Evolutionary conservation across 257 asterid species (phyloP), one percentile per base, ranked within the genome.

Genomic region (Knoxia roxburghii): DNA sequence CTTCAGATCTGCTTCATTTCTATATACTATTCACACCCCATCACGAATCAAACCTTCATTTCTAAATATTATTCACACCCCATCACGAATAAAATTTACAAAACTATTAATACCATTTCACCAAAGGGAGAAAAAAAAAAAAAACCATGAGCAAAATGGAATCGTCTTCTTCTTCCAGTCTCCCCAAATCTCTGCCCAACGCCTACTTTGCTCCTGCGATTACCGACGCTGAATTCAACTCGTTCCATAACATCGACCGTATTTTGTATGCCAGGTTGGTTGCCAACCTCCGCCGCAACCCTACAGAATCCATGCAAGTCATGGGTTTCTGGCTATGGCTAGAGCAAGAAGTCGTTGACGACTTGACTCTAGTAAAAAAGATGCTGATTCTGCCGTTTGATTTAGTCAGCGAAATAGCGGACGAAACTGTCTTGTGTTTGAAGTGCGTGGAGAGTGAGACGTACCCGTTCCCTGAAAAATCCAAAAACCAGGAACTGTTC

Each of bases 301-400:
- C 81, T 5, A 45, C 40, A 4, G 85, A 84, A 65, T 83, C 94
- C 24, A 65, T 83, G 72, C 79, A 71, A 24, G 77, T 79, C 5
- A 78, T 83, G 83, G 94, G 84, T 0, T 81, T 90, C 55, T 79
- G 74, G 68, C 57, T 85, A 15, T 91, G 90, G 88, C 80, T 91
- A 0, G 96, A 88, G 61, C 63, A 57, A 33, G 79, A 73, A 7
- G 62, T 66, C 53, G 43, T 52, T 7, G 61, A 50, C 0, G 76
- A 76, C 64, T 17, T 35, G 55, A 39, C 33, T n/a, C 11, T 85
- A 18, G 65, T 90, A 6, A 62, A 29, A 40, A 62, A 57, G 11
- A 23, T 88, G 69, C 45, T 77, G 35, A 35, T 78, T 5, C 61
- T 86, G 35, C 83, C 96, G 0, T 52, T 26, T 0, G 4, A 20